These are phyloP conservation scores for Xerophyta viscosa DNA, from an alignment of 106 monocot genomes.

Conservation along the genomic window DNA sequence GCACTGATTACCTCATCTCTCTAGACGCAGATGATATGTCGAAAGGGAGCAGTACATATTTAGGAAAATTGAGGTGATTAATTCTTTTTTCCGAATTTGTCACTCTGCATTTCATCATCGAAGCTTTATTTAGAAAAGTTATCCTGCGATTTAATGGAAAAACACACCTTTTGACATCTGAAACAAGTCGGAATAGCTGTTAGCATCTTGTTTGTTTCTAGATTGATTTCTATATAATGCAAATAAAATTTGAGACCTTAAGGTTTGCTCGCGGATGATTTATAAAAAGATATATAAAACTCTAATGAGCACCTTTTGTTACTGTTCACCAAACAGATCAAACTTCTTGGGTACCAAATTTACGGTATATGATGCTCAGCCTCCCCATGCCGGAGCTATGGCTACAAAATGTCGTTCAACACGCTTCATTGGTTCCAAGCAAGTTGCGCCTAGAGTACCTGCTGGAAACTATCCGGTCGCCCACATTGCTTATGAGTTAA, in stretches of 20 bases:
- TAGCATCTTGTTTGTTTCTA: too few relatives aligned
- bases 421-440: slow-evolving; percentile 26
- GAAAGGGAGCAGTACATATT: slow-evolving; percentile 12
- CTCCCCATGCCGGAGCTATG: slow-evolving; percentile 54
- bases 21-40: slow-evolving; percentile 16
- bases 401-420: slow-evolving; percentile 35
- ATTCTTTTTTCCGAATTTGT: slow-evolving; percentile 1
- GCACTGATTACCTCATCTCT: slow-evolving; percentile 26
- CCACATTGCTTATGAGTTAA: slow-evolving; percentile 71
- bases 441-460: slow-evolving; percentile 40
- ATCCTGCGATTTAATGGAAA: too few relatives aligned
- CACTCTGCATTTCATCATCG: not conserved
- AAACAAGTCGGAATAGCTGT: too few relatives aligned
- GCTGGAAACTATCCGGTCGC: slow-evolving; percentile 67
- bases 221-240: too few relatives aligned
- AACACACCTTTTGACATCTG: too few relatives aligned
- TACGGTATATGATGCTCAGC: slow-evolving; percentile 74
- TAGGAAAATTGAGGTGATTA: slow-evolving; percentile 32
- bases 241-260: too few relatives aligned
- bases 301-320: not conserved
- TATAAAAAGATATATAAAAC: not conserved
- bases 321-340: slow-evolving; percentile 37
- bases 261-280: not conserved
- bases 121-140: not conserved
- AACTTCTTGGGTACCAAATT: slow-evolving; percentile 95